Evolutionary conservation across 305 asterid species (phyloP), one percentile per base, ranked within the genome.

Genomic region (Fraxinus albicans): DNA sequence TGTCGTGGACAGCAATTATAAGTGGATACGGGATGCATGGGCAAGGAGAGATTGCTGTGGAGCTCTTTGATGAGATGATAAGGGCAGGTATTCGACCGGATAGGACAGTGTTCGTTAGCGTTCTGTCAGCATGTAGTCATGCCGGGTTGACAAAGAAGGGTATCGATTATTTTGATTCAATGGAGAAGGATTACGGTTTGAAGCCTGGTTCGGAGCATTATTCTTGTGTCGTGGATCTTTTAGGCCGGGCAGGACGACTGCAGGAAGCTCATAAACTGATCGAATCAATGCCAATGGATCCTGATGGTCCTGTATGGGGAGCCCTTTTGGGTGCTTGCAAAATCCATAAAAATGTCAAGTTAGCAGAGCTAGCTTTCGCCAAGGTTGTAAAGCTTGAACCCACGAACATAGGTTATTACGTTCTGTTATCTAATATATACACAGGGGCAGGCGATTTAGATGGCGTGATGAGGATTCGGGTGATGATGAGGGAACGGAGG

Each of bases 271-370:
- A 34, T 0, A 83, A 85, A 40, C 89, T 92, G 63, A 94, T 94
- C 33, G 87, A 87, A 42, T 81, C 87, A 0, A 94, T 96, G 97
- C 90, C 91, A 12, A 77, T 86, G 77, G 82, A 88, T 80, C 96
- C 98, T 0, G 98, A 96, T 87, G 98, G 98, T 17, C 92, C 98
- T 27, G 93, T 94, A 6, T 96, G 99, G 99, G 99, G 98, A 15
- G 98, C 98, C 84, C 94, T 96, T 74, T 77, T 96, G 81, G 96
- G 98, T 81, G 98, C 94, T 44, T 96, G 98, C 90, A 96, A 93
- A 89, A 94, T 96, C 76, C 97, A 94, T 83, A 96, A 91, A 77
- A 89, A 96, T 72, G 89, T 92, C 25, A 84, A 90, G 63, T 76
- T 96, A 65, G 98, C 94, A 9, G 95, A 93, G 90, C 27, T 93